Percentiles rank a stretch among this genome's conserved stretches.
phyloP scores from a whole-genome alignment of 2,329 filamentous ascomycete species.

The Huntiella abstrusa region DNA sequence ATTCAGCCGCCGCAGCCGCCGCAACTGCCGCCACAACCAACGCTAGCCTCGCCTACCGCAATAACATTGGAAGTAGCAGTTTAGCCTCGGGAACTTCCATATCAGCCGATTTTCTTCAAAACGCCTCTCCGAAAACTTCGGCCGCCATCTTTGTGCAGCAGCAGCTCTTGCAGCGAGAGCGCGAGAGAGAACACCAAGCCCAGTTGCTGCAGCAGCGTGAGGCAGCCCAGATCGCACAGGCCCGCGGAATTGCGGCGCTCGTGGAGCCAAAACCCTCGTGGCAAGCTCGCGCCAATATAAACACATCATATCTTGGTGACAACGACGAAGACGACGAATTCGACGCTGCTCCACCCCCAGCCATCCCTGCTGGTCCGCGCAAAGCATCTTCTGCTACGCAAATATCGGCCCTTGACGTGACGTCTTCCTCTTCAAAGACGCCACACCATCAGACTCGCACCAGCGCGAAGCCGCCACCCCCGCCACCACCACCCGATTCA shows the following conservation, averaged over 20 bases:
- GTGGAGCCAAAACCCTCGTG: constrained; percentile 20
- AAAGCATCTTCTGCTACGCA: constrained; percentile 18
- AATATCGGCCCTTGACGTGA: constrained; percentile 18
- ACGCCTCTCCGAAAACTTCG: constrained; percentile 2
- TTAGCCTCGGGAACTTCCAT: too few species aligned
- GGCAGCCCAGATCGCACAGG: constrained; percentile 5
- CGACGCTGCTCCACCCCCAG: constrained; percentile 74
- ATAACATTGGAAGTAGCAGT: neutral
- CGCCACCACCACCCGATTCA: constrained; percentile 30
- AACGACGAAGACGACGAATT: constrained; percentile 28
- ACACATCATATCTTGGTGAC: constrained; percentile 28
- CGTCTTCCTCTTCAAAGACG: constrained; percentile 12
- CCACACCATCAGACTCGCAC: constrained; percentile 1
- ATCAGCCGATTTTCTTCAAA: constrained; percentile 1
- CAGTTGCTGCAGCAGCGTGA: neutral
- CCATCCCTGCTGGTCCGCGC: constrained; percentile 62
- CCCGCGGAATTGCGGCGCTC: constrained; percentile 3
- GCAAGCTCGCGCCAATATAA: constrained; percentile 30
- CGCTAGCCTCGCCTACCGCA: neutral
- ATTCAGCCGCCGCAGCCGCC: neutral
- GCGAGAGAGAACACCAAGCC: neutral
- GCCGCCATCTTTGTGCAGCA: constrained; percentile 7
- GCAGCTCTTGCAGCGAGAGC: constrained; percentile 3
- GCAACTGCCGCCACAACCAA: neutral
- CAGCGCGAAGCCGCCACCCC: constrained; percentile 15